phyloP scores from a whole-genome alignment of 2,329 filamentous ascomycete species.

The Colletotrichum camelliae region DNA sequence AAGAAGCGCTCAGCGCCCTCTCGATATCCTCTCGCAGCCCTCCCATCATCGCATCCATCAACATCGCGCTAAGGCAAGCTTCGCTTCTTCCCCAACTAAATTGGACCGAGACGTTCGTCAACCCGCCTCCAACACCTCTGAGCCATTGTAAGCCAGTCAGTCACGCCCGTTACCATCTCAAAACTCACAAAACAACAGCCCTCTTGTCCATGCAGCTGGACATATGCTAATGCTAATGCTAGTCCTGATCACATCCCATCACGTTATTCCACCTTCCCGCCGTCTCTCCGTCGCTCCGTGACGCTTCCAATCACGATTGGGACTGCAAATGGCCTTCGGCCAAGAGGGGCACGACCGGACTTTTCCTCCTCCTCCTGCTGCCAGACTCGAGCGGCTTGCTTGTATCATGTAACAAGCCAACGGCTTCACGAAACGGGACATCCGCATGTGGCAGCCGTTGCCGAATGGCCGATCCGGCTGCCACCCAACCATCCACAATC shows the following conservation, averaged over 20 bases:
- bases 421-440: conserved; percentile 5
- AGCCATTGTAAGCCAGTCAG: neutral
- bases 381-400: neutral
- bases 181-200: neutral
- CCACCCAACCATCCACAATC: neutral
- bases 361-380: neutral
- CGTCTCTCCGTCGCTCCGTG: conserved; percentile 16
- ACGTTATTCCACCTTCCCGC: conserved; percentile 1
- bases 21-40: neutral
- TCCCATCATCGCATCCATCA: neutral
- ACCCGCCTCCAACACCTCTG: neutral
- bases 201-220: neutral
- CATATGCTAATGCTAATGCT: neutral
- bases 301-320: neutral
- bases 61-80: neutral
- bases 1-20: neutral
- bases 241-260: neutral
- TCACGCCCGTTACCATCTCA: neutral
- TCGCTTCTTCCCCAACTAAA: neutral
- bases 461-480: conserved; percentile 16
- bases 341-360: neutral
- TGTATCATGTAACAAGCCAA: neutral
- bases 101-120: conserved; percentile 10
- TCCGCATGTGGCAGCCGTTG: conserved; percentile 6
- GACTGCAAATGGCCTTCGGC: neutral